Evolutionary conservation across 345 rosid genomes (phyloP).

Genomic region (Salix suchowensis): DNA sequence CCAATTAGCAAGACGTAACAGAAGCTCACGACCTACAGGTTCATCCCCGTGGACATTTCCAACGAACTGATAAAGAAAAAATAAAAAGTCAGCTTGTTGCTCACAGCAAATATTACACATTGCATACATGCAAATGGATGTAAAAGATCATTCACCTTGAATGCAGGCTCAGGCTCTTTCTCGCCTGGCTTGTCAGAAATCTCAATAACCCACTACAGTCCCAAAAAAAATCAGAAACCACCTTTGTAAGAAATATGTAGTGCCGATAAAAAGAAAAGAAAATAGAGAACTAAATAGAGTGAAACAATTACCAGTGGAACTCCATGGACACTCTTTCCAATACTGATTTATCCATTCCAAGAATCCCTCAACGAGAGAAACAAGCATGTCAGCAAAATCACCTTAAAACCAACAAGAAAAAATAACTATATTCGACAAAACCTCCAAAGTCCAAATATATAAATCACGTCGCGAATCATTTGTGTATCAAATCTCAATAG

Average conservation of each 20-base stretch:
- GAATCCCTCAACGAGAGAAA: conserved; percentile 84
- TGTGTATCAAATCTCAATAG: neutral
- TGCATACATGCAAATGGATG: neutral
- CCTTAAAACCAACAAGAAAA: neutral
- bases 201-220: conserved; percentile 83
- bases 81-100: conserved; percentile 12
- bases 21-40: conserved; percentile 92
- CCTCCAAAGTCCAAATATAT: neutral
- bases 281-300: conserved; percentile 1
- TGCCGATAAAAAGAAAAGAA: neutral
- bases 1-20: conserved; percentile 78
- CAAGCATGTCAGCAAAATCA: conserved; percentile 54
- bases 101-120: neutral
- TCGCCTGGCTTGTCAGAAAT: conserved; percentile 84
- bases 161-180: conserved; percentile 91
- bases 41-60: conserved; percentile 98
- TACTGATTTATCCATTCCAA: conserved; percentile 57
- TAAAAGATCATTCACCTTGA: conserved; percentile 54
- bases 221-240: neutral
- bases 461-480: neutral
- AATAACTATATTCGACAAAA: neutral
- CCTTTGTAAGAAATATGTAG: neutral
- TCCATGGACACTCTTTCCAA: conserved; percentile 87
- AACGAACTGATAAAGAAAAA: conserved; percentile 46
- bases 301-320: conserved; percentile 71